Evolutionary conservation across 164 flowering plant genomes (phyloP), one percentile per base, ranked within the genome.

Genomic region (Nymphaea colorata): DNA sequence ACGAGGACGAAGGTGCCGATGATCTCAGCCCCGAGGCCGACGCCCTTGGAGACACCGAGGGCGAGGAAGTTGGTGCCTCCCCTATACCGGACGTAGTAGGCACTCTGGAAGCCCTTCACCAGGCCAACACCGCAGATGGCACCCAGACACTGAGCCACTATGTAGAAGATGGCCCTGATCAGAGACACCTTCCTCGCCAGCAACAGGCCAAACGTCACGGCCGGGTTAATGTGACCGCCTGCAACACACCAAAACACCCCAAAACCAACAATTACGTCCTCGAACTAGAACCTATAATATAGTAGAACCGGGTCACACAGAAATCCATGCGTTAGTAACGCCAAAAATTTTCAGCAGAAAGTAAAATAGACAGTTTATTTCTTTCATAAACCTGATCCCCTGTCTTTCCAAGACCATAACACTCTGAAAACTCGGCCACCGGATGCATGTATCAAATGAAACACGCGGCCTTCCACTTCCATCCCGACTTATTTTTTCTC

Each of bases 1-100:
- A 84, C 87, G 17, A 84, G 85, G 14, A 84, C 85, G 64, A 84
- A 84, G 41, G 85, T 84, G 10, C 88, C 88, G 57, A 84, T 81
- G 60, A 84, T 83, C 77, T 85, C 89, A 4, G 89, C 89, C 4
- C 73, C 89, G 55, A 85, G 65, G 0, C 84, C 89, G 5, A 82
- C 77, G 69, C 87, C 89, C 14, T 61, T 78, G 72, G 75, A 75
- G 80, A 82, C 83, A 4, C 87, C 89, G 4, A 0, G 17, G 42
- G 74, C 66, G 6, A 85, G 73, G 61, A 55, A 59, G 66, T 85
- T 85, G 67, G 87, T 87, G 1, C 89, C 89, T 7, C 89, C 89
- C 12, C 82, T 84, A 66, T 80, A 82, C 1, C 45, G n/a, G 61
- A 4, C 44, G 67, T 78, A 85, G 73, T 70, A 70, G 17, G 76